A percentile compares a stretch with the other conserved stretches of the same genome.
Conservation (phyloP, 2,329 filamentous ascomycete species). For the Fusarium euwallaceae region DNA sequence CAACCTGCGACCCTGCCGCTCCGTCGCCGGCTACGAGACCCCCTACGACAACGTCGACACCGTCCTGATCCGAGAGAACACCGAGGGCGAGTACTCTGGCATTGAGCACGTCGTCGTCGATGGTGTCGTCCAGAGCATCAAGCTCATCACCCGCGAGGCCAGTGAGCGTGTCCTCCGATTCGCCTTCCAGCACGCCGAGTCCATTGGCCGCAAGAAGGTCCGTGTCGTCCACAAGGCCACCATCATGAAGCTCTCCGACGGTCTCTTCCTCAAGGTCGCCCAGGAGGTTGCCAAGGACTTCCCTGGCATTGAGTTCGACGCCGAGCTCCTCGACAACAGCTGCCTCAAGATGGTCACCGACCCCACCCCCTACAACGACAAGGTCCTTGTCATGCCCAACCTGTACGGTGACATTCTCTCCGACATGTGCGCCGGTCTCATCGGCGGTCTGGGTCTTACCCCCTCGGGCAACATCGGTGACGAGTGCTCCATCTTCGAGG, state of each 20-base stretch:
- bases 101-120: constrained; percentile 99
- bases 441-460: constrained; percentile 96
- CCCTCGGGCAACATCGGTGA: constrained; percentile 99
- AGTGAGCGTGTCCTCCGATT: constrained; percentile 96
- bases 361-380: constrained; percentile 97
- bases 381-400: constrained; percentile 97
- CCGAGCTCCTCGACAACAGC: constrained; percentile 98
- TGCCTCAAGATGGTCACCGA: constrained; percentile 99
- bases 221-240: constrained; percentile 99
- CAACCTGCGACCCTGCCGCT: constrained; percentile 98
- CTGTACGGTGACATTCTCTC: constrained; percentile 97
- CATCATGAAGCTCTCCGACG: constrained; percentile 99
- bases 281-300: constrained; percentile 92
- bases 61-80: constrained; percentile 98
- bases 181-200: constrained; percentile 97
- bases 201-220: constrained; percentile 95
- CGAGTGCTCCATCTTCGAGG: constrained; percentile 99
- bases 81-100: constrained; percentile 98
- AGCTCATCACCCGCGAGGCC: constrained; percentile 96
- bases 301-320: constrained; percentile 95
- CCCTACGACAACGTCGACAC: constrained; percentile 98
- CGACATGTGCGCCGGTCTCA: constrained; percentile 98
- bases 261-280: constrained; percentile 93
- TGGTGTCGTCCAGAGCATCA: constrained; percentile 98
- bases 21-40: constrained; percentile 97